Conservation (phyloP, 108 stramenopile species). For the Chaetoceros tenuissimus region DNA sequence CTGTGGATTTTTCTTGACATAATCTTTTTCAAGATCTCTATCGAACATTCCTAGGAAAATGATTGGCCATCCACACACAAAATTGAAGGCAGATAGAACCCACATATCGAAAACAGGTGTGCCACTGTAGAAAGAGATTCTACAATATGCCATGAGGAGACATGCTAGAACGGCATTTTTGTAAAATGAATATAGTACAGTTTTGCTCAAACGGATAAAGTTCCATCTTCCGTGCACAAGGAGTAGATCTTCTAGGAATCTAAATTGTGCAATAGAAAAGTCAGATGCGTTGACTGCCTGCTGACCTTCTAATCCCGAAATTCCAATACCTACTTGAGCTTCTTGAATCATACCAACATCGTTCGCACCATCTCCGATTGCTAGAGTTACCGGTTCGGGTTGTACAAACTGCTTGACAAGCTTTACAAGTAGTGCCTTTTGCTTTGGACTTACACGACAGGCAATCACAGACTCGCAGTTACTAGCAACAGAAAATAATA, state of each 20-base stretch:
- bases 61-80: slow-evolving; percentile 82
- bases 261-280: slow-evolving; percentile 91
- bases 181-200: slow-evolving; percentile 95
- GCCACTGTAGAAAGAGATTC: slow-evolving; percentile 70
- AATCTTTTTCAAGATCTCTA: slow-evolving; percentile 78
- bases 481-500: slow-evolving; percentile 79
- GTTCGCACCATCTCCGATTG: slow-evolving; percentile 97
- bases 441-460: slow-evolving; percentile 89
- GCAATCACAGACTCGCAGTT: slow-evolving; percentile 88
- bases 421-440: slow-evolving; percentile 87
- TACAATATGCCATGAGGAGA: slow-evolving; percentile 54
- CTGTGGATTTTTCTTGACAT: slow-evolving; percentile 63
- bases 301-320: slow-evolving; percentile 92
- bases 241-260: slow-evolving; percentile 79
- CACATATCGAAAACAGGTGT: slow-evolving; percentile 74
- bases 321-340: slow-evolving; percentile 92
- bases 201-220: slow-evolving; percentile 82
- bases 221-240: slow-evolving; percentile 97
- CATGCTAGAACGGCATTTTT: slow-evolving; percentile 93
- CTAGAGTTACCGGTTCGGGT: slow-evolving; percentile 89
- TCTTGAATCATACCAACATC: slow-evolving; percentile 97
- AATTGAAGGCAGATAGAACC: slow-evolving; percentile 79
- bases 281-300: slow-evolving; percentile 96
- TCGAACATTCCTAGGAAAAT: slow-evolving; percentile 86
- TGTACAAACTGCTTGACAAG: slow-evolving; percentile 74